Conservation (phyloP, 495 filamentous ascomycete species). For the Penicillium turbatum region DNA sequence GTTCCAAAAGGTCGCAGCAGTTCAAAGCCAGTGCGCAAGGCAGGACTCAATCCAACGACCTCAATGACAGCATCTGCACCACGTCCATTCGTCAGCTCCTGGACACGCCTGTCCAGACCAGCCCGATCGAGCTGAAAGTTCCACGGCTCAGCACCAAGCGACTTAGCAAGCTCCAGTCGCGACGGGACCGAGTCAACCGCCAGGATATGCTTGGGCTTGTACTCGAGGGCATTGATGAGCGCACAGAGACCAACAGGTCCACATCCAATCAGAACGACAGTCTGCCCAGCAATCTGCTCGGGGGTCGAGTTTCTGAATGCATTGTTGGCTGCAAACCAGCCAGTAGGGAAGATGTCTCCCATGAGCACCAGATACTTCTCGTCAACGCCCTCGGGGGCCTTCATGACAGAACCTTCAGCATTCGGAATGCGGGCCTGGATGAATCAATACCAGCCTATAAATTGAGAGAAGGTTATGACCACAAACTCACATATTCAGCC, state of each 20-base stretch:
- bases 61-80: constrained; percentile 92
- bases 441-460: not conserved
- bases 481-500: constrained; percentile 65
- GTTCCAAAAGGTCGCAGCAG: constrained; percentile 81
- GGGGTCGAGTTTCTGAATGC: constrained; percentile 65
- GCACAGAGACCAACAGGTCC: constrained; percentile 89
- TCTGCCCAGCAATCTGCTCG: constrained; percentile 61
- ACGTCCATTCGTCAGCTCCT: constrained; percentile 73
- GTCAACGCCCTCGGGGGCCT: constrained; percentile 68
- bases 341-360: constrained; percentile 65
- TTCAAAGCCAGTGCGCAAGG: constrained; percentile 79
- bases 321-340: constrained; percentile 83
- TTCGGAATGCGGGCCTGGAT: constrained; percentile 67
- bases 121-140: constrained; percentile 71
- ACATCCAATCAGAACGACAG: constrained; percentile 81
- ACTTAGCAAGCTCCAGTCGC: constrained; percentile 70
- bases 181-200: constrained; percentile 81
- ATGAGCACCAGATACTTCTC: constrained; percentile 75
- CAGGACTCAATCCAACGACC: constrained; percentile 81
- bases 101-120: constrained; percentile 63
- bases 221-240: constrained; percentile 75
- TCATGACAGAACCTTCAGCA: constrained; percentile 78
- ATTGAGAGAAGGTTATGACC: not conserved
- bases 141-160: constrained; percentile 78
- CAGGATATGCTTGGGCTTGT: constrained; percentile 73